Evolutionary conservation across 1,284 basidiomycete species (phyloP).

Genomic region (Rhodotorula sp.): DNA sequence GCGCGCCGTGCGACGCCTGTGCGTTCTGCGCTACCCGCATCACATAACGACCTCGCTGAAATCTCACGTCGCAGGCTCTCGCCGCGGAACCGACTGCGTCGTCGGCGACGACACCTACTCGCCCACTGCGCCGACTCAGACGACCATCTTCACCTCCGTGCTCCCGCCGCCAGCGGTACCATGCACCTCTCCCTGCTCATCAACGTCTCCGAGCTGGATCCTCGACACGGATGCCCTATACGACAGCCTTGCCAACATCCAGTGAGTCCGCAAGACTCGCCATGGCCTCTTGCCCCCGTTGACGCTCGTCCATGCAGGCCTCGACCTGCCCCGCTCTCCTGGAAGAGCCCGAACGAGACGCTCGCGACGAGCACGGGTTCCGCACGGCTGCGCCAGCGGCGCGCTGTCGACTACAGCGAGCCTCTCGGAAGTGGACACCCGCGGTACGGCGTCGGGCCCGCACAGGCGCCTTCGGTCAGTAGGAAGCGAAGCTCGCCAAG

Average conservation of each 20-base stretch:
- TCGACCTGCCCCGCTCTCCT: conserved; percentile 18
- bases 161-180: conserved; percentile 9
- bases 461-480: too few species aligned
- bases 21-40: background rate
- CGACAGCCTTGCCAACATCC: background rate
- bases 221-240: background rate
- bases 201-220: background rate
- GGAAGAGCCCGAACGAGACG: conserved; percentile 4
- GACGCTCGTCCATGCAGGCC: background rate
- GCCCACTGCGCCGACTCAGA: background rate
- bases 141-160: conserved; percentile 5
- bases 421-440: too few species aligned
- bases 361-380: background rate
- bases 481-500: too few species aligned
- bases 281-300: background rate
- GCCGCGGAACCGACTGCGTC: background rate
- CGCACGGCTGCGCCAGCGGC: background rate
- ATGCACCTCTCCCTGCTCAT: background rate
- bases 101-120: conserved; percentile 11
- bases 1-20: conserved; percentile 18
- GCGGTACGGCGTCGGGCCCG: too few species aligned
- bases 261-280: background rate
- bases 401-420: too few species aligned
- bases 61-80: background rate
- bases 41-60: background rate